Percentiles rank a stretch among this genome's conserved stretches.
Conservation (phyloP, 2,329 filamentous ascomycete species). For the Sclerotinia nivalis region DNA sequence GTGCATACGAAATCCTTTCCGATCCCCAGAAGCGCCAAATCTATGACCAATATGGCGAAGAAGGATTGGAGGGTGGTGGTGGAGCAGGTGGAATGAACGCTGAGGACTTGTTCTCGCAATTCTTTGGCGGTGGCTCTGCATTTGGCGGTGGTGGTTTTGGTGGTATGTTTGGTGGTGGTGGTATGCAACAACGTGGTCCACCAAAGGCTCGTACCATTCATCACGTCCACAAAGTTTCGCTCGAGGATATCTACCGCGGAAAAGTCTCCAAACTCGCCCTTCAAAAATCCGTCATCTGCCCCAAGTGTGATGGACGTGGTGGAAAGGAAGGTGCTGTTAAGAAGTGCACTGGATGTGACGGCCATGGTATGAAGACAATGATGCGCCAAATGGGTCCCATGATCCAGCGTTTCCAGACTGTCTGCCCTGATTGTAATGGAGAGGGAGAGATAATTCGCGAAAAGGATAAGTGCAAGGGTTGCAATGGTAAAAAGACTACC, state of each 20-base stretch:
- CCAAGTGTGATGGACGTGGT: slow-evolving; percentile 89
- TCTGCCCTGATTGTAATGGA: slow-evolving; percentile 96
- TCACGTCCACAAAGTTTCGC: slow-evolving; percentile 96
- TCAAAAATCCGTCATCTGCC: slow-evolving; percentile 95
- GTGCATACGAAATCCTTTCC: slow-evolving; percentile 92
- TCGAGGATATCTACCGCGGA: slow-evolving; percentile 97
- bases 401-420: slow-evolving; percentile 99
- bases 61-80: slow-evolving; percentile 87
- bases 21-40: slow-evolving; percentile 87
- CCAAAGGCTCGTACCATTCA: slow-evolving; percentile 91
- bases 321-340: slow-evolving; percentile 98
- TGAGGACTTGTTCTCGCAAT: slow-evolving; percentile 94
- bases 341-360: slow-evolving; percentile 87
- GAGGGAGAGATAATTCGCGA: slow-evolving; percentile 97
- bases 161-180: slow-evolving; percentile 67
- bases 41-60: slow-evolving; percentile 98
- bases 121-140: slow-evolving; percentile 74
- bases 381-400: slow-evolving; percentile 99
- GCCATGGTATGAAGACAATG: slow-evolving; percentile 99
- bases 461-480: slow-evolving; percentile 96
- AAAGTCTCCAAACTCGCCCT: slow-evolving; percentile 97
- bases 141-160: slow-evolving; percentile 71
- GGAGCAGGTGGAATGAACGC: slow-evolving; percentile 84
- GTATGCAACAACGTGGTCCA: slow-evolving; percentile 78
- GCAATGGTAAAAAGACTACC: slow-evolving; percentile 95